phyloP scores from a whole-genome alignment of 345 rosid genomes.

The Excoecaria agallocha region DNA sequence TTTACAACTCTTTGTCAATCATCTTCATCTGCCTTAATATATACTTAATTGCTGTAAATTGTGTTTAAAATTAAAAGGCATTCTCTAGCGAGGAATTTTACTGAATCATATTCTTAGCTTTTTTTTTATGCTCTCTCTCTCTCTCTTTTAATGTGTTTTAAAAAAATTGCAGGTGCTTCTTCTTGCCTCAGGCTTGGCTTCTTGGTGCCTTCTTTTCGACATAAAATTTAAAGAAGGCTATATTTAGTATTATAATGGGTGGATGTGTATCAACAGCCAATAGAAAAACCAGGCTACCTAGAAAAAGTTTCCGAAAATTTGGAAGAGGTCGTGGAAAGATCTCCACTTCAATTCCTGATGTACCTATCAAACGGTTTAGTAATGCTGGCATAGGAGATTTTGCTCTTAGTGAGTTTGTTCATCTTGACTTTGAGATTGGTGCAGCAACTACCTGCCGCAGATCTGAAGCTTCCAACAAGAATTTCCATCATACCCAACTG shows the following conservation, averaged over 20 bases:
- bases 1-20: not conserved
- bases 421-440: slow-evolving; percentile 52
- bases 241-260: slow-evolving; percentile 51
- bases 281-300: slow-evolving; percentile 21
- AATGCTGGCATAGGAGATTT: slow-evolving; percentile 51
- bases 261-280: slow-evolving; percentile 60
- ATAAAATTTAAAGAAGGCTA: slow-evolving; percentile 10
- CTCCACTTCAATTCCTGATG: slow-evolving; percentile 35
- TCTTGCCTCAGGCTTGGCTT: not conserved
- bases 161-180: not conserved
- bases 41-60: not conserved
- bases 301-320: slow-evolving; percentile 26
- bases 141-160: not conserved
- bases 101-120: not conserved
- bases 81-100: not conserved
- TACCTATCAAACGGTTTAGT: slow-evolving; percentile 38
- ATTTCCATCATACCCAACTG: slow-evolving; percentile 61
- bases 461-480: slow-evolving; percentile 56
- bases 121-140: not conserved
- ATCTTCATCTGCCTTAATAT: too few relatives aligned
- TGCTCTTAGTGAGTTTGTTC: slow-evolving; percentile 50
- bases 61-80: not conserved
- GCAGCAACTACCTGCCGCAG: slow-evolving; percentile 51
- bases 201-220: not conserved
- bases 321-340: slow-evolving; percentile 49